Conservation (phyloP, 2,329 filamentous ascomycete species). For the Fusarium albidum region DNA sequence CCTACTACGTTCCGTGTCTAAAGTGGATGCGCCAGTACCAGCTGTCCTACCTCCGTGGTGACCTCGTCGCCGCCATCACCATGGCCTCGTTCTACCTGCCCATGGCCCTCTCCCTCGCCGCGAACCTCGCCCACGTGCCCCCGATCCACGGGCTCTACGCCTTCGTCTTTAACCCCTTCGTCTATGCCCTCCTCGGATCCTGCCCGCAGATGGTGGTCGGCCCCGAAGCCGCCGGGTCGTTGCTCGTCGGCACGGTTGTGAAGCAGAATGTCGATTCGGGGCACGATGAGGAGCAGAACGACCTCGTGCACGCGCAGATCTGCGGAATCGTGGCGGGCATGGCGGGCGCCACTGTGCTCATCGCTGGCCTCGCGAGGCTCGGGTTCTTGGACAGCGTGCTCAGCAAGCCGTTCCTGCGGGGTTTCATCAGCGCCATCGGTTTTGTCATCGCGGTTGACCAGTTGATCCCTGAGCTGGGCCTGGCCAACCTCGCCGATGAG, state of each 20-base stretch:
- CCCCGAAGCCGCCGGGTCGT: slow-evolving; percentile 90
- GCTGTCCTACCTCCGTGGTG: slow-evolving; percentile 82
- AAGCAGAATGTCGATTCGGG: slow-evolving; percentile 78
- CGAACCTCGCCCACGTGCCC: slow-evolving; percentile 91
- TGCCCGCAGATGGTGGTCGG: slow-evolving; percentile 94
- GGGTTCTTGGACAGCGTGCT: slow-evolving; percentile 96
- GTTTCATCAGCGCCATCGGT: slow-evolving; percentile 97
- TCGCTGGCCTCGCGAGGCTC: slow-evolving; percentile 83
- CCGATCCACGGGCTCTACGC: slow-evolving; percentile 94
- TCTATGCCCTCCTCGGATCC: slow-evolving; percentile 91
- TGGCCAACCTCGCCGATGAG: slow-evolving; percentile 71
- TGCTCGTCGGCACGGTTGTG: slow-evolving; percentile 88
- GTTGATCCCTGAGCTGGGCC: slow-evolving; percentile 86
- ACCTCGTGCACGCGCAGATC: slow-evolving; percentile 76
- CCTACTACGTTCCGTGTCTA: slow-evolving; percentile 91
- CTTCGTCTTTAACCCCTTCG: slow-evolving; percentile 89
- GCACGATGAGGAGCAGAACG: slow-evolving; percentile 69
- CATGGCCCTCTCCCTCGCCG: slow-evolving; percentile 92
- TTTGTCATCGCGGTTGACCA: slow-evolving; percentile 97
- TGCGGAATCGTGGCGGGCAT: slow-evolving; percentile 90
- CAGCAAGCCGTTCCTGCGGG: slow-evolving; percentile 88
- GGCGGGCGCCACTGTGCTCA: slow-evolving; percentile 86
- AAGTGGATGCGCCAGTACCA: slow-evolving; percentile 92
- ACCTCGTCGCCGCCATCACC: slow-evolving; percentile 89
- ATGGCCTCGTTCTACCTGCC: slow-evolving; percentile 98